Evolutionary conservation across 805 yeast species (phyloP).

Genomic region (Yarrowia sp.): DNA sequence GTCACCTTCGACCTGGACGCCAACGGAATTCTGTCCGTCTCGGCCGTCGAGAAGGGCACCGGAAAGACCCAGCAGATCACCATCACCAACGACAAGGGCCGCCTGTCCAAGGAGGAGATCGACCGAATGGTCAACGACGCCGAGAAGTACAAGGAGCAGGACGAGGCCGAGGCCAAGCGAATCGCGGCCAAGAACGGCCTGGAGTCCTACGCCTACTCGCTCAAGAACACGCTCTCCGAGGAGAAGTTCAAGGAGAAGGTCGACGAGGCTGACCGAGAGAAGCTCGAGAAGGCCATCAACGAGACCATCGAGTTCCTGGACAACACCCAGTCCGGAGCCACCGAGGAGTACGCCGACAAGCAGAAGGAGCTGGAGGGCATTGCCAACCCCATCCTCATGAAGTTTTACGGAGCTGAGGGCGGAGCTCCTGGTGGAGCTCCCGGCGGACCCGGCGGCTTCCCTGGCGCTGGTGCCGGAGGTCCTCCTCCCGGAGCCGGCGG

Average conservation of each 20-base stretch:
- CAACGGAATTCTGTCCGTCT: constrained; percentile 93
- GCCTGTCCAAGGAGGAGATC: constrained; percentile 12
- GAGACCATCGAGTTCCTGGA: constrained; percentile 20
- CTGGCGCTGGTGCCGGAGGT: background rate
- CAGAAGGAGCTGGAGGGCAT: constrained; percentile 17
- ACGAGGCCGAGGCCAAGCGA: constrained; percentile 90
- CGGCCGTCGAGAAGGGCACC: constrained; percentile 96
- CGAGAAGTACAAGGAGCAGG: constrained; percentile 95
- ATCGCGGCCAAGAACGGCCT: constrained; percentile 90
- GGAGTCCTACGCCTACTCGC: constrained; percentile 91
- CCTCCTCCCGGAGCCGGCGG: constrained; percentile 8
- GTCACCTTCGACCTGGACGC: constrained; percentile 48
- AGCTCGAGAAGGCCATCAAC: constrained; percentile 17
- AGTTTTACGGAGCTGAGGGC: constrained; percentile 16
- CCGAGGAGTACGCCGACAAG: constrained; percentile 20
- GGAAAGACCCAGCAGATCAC: constrained; percentile 94
- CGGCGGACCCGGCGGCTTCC: constrained; percentile 10
- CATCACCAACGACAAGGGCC: constrained; percentile 18
- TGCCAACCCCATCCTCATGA: constrained; percentile 8
- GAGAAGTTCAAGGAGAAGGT: constrained; percentile 22
- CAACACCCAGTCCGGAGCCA: background rate
- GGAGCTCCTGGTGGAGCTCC: background rate
- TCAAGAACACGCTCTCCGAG: constrained; percentile 62
- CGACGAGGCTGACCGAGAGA: constrained; percentile 6
- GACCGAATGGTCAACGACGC: constrained; percentile 98